Percentiles rank a stretch among this genome's conserved stretches.
These are phyloP conservation scores for Xylaria multiplex DNA, from an alignment of 2,329 filamentous ascomycete genomes.

Conservation along the genomic window DNA sequence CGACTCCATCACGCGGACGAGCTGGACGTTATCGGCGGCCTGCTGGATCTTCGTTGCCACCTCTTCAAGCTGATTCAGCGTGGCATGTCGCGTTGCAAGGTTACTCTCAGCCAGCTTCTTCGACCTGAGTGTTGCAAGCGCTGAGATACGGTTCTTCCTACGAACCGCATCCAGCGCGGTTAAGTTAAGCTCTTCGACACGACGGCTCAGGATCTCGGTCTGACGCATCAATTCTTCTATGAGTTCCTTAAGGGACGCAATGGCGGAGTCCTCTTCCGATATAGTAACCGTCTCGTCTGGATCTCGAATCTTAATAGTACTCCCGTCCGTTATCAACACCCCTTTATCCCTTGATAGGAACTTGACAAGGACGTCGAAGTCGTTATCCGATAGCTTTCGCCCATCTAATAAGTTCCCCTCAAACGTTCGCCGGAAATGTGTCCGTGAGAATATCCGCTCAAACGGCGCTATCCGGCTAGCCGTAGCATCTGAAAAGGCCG, in stretches of 20 bases:
- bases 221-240: constrained; percentile 79
- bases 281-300: constrained; percentile 60
- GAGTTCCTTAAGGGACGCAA: constrained; percentile 84
- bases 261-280: constrained; percentile 80
- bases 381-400: constrained; percentile 66
- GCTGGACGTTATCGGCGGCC: constrained; percentile 83
- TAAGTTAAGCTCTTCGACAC: constrained; percentile 71
- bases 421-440: constrained; percentile 71
- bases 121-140: constrained; percentile 80
- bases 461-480: constrained; percentile 61
- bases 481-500: constrained; percentile 61
- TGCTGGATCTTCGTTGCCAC: constrained; percentile 86
- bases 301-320: constrained; percentile 78
- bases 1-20: constrained; percentile 84
- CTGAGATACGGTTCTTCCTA: constrained; percentile 77
- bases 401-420: constrained; percentile 60
- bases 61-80: constrained; percentile 83
- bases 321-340: constrained; percentile 67
- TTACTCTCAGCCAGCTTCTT: constrained; percentile 84
- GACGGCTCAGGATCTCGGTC: constrained; percentile 71
- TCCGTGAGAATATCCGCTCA: constrained; percentile 73
- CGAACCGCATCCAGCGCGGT: constrained; percentile 76
- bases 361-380: constrained; percentile 75
- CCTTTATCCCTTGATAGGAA: constrained; percentile 76
- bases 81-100: constrained; percentile 75